Percentiles rank a stretch among this genome's conserved stretches.
phyloP scores from a whole-genome alignment of 306 rosid species.

The Albizia julibrissin region DNA sequence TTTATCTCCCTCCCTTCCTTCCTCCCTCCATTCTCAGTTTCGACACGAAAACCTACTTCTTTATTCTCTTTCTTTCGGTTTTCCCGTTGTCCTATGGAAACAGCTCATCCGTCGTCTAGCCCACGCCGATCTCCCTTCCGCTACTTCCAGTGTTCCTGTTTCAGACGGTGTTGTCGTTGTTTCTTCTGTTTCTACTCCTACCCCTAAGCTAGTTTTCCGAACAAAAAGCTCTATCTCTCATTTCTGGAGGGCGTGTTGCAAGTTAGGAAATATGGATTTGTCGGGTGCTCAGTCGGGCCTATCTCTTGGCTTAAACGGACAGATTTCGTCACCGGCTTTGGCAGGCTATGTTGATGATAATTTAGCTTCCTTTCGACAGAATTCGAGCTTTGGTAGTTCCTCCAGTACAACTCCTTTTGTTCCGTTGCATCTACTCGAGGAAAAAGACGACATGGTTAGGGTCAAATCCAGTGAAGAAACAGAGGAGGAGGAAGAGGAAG shows the following conservation, averaged over 20 bases:
- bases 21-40: neutral
- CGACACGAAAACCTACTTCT: neutral
- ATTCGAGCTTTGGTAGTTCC: constrained; percentile 36
- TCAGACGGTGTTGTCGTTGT: constrained; percentile 68
- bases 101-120: constrained; percentile 34
- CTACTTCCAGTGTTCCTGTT: constrained; percentile 41
- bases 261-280: constrained; percentile 41
- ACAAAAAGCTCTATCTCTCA: neutral
- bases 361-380: constrained; percentile 35
- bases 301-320: constrained; percentile 57
- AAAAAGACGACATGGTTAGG: constrained; percentile 38
- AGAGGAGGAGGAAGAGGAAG: constrained; percentile 1
- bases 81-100: constrained; percentile 45
- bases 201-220: constrained; percentile 5
- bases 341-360: constrained; percentile 28
- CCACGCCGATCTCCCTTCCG: constrained; percentile 41
- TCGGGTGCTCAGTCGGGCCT: constrained; percentile 55
- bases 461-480: constrained; percentile 38
- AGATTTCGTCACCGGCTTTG: constrained; percentile 34
- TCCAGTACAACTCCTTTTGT: constrained; percentile 30
- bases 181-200: constrained; percentile 61
- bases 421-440: constrained; percentile 44
- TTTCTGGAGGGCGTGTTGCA: neutral
- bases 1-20: neutral
- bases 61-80: neutral